Evolutionary conservation across 2,329 filamentous ascomycete species (phyloP).

Genomic region (Drechslerella dactyloides): DNA sequence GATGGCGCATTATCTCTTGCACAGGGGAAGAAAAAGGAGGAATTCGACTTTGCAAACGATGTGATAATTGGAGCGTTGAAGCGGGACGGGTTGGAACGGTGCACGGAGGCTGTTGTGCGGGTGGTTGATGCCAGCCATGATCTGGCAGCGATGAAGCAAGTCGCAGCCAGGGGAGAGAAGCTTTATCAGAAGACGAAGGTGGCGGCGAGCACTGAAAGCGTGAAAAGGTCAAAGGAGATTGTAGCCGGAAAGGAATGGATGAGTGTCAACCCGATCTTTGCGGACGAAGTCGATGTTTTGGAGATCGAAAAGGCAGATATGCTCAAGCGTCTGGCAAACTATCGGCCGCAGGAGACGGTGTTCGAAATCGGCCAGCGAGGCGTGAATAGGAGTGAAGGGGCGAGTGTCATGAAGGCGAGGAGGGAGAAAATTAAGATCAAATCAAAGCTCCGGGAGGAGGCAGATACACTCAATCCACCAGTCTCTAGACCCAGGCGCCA

Average conservation of each 20-base stretch:
- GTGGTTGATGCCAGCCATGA: constrained; percentile 77
- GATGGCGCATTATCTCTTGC: constrained; percentile 67
- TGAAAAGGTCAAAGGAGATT: constrained; percentile 81
- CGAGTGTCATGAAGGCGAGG: constrained; percentile 76
- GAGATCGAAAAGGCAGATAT: constrained; percentile 81
- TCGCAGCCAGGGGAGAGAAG: constrained; percentile 87
- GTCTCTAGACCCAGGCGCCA: constrained; percentile 55
- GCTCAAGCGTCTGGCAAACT: constrained; percentile 85
- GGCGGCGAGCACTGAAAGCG: constrained; percentile 86
- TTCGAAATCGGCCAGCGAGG: constrained; percentile 86
- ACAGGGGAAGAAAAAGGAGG: constrained; percentile 62
- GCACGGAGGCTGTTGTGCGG: constrained; percentile 83
- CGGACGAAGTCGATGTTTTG: constrained; percentile 68
- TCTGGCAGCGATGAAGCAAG: constrained; percentile 71
- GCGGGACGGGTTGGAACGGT: constrained; percentile 74
- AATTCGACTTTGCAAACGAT: constrained; percentile 73
- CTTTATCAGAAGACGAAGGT: constrained; percentile 89
- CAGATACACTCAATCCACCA: constrained; percentile 53
- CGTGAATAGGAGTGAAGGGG: constrained; percentile 69
- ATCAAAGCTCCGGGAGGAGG: constrained; percentile 61
- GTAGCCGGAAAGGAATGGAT: constrained; percentile 73
- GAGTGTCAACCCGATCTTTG: constrained; percentile 81
- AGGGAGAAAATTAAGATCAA: constrained; percentile 68
- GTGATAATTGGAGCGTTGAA: constrained; percentile 80
- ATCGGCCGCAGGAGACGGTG: constrained; percentile 90